phyloP scores from a whole-genome alignment of 257 asterid species.

The Oldenlandia corymbosa region DNA sequence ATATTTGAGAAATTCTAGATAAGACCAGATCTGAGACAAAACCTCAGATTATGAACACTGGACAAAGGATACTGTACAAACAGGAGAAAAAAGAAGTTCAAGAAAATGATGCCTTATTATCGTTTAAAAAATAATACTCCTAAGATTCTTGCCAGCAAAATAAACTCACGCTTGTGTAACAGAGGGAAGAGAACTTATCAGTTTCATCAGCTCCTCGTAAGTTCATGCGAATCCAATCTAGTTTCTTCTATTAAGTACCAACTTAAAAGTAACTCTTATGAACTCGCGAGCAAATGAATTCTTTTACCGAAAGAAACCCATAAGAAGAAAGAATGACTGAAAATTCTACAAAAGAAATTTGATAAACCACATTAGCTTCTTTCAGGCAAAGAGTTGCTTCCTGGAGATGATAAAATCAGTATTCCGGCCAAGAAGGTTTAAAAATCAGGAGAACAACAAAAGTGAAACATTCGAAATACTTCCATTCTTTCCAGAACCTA shows the following conservation, averaged over 20 bases:
- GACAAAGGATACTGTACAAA: not conserved
- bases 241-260: not conserved
- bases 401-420: not conserved
- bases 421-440: not conserved
- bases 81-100: not conserved
- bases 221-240: not conserved
- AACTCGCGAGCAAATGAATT: too few relatives aligned
- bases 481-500: not conserved
- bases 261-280: not conserved
- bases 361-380: not conserved
- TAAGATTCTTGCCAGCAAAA: too few relatives aligned
- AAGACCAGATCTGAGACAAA: not conserved
- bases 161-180: too few relatives aligned
- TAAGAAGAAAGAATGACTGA: too few relatives aligned
- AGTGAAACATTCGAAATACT: too few relatives aligned
- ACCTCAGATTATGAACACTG: not conserved
- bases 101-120: too few relatives aligned
- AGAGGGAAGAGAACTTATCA: too few relatives aligned
- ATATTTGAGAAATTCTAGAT: not conserved
- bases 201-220: too few relatives aligned
- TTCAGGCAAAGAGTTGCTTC: not conserved
- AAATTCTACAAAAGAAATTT: too few relatives aligned
- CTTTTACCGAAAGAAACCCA: too few relatives aligned
- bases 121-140: too few relatives aligned
- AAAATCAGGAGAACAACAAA: not conserved